A percentile compares a stretch with the other conserved stretches of the same genome.
phyloP scores from a whole-genome alignment of 345 rosid genomes.

The Hevea brasiliensis region DNA sequence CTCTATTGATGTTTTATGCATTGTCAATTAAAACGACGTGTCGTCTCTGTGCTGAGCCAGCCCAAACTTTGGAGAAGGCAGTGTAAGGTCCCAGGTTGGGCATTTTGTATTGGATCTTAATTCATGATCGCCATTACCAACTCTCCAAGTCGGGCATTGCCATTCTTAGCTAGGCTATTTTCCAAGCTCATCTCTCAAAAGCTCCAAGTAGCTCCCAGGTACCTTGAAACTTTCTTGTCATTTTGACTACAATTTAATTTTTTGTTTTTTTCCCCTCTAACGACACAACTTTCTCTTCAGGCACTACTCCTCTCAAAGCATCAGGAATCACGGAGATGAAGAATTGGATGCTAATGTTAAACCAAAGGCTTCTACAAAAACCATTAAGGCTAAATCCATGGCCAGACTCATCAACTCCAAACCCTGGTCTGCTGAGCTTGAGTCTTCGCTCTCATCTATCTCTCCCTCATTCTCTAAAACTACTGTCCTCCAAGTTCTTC shows the following conservation, averaged over 20 bases:
- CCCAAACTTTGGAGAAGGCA: too few species aligned
- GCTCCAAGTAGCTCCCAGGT: conserved; percentile 9
- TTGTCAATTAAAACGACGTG: too few species aligned
- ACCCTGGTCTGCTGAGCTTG: conserved; percentile 58
- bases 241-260: background rate
- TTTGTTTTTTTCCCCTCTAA: background rate
- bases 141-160: background rate
- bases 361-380: conserved; percentile 32
- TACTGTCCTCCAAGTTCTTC: conserved; percentile 55
- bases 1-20: too few species aligned
- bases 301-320: conserved; percentile 5
- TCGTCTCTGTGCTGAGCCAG: too few species aligned
- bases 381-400: conserved; percentile 50
- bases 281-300: background rate
- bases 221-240: background rate
- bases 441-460: conserved; percentile 54
- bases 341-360: background rate
- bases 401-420: conserved; percentile 53
- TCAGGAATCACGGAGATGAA: background rate
- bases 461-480: conserved; percentile 54
- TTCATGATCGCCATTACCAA: conserved; percentile 4
- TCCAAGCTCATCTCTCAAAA: background rate
- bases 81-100: background rate
- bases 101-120: background rate
- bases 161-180: background rate